Percentiles rank a stretch among this genome's conserved stretches.
These are phyloP conservation scores for Gomphus bonarii DNA, from an alignment of 1,284 basidiomycete genomes.

Conservation along the genomic window DNA sequence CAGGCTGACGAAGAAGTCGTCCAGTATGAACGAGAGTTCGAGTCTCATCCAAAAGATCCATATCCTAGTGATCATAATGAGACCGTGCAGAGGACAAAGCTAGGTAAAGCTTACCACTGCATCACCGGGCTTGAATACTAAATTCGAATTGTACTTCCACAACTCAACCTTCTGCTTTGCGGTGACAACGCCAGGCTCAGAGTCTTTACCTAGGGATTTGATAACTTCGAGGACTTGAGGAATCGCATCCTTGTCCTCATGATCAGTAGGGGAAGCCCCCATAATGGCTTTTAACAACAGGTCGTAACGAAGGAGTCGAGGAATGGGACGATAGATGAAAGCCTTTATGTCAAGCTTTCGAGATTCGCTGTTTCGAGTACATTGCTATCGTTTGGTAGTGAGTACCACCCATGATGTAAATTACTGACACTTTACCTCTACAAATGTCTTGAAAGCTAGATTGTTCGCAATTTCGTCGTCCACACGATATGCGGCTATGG, in stretches of 20 bases:
- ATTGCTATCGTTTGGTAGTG: constrained; percentile 35
- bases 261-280: constrained; percentile 57
- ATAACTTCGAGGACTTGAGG: constrained; percentile 81
- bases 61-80: constrained; percentile 42
- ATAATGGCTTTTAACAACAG: constrained; percentile 75
- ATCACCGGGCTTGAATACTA: constrained; percentile 73
- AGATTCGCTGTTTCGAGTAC: constrained; percentile 63
- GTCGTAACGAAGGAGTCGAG: constrained; percentile 81
- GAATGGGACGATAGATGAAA: constrained; percentile 84
- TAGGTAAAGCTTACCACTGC: constrained; percentile 46
- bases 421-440: constrained; percentile 47
- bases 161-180: constrained; percentile 82
- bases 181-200: constrained; percentile 72
- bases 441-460: constrained; percentile 68
- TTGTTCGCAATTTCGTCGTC: constrained; percentile 84
- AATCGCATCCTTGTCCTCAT: constrained; percentile 73
- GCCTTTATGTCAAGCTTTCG: constrained; percentile 77
- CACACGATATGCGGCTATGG: constrained; percentile 85
- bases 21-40: constrained; percentile 77
- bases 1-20: constrained; percentile 74
- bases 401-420: background rate
- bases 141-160: constrained; percentile 73
- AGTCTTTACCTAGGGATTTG: constrained; percentile 74
- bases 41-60: constrained; percentile 78
- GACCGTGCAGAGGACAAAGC: background rate